Evolutionary conservation across 257 asterid species (phyloP).

Genomic region (Nicotiana attenuata): DNA sequence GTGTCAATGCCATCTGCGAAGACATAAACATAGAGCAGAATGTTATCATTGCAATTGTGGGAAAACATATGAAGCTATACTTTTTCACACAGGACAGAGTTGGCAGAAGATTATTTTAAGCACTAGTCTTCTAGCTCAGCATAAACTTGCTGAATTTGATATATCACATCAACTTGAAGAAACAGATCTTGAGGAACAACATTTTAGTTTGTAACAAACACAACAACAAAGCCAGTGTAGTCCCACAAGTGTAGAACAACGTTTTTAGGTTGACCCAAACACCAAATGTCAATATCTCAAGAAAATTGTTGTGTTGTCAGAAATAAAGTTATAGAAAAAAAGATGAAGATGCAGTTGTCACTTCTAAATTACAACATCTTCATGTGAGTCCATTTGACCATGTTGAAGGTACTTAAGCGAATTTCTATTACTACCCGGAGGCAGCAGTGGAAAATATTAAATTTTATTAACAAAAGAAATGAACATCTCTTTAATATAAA

Average conservation of each 20-base stretch:
- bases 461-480: not conserved
- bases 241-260: not conserved
- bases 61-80: not conserved
- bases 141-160: not conserved
- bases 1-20: constrained; percentile 49
- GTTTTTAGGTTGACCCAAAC: not conserved
- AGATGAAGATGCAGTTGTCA: not conserved
- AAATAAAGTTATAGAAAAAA: not conserved
- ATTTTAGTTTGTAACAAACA: not conserved
- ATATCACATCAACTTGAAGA: not conserved
- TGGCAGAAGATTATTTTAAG: not conserved
- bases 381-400: not conserved
- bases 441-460: not conserved
- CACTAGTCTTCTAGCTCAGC: not conserved
- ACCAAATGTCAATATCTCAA: not conserved
- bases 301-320: not conserved
- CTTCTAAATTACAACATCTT: not conserved
- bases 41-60: not conserved
- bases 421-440: not conserved
- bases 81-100: not conserved
- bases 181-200: not conserved
- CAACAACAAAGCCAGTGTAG: too few relatives aligned
- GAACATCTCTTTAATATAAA: not conserved
- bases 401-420: not conserved
- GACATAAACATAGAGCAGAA: constrained; percentile 9